Percentiles rank a stretch among this genome's conserved stretches.
Conservation (phyloP, 2,329 filamentous ascomycete genomes). For the Pyrenochaeta sp. region DNA sequence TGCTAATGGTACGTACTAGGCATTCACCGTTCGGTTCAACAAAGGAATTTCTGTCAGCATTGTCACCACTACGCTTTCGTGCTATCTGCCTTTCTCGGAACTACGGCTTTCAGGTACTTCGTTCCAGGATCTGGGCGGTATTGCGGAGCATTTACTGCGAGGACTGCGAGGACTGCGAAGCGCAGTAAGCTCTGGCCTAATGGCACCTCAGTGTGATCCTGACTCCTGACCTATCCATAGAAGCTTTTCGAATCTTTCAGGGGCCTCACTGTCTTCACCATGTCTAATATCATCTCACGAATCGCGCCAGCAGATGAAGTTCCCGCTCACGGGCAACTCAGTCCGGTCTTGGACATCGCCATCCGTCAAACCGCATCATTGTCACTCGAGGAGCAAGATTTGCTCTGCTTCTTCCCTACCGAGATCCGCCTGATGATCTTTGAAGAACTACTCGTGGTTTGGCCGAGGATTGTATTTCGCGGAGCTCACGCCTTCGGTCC, state of each 20-base stretch:
- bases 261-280: not conserved
- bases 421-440: constrained; percentile 32
- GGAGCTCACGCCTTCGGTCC: constrained; percentile 20
- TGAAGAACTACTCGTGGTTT: constrained; percentile 20
- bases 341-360: not conserved
- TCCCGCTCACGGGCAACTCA: not conserved
- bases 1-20: not conserved
- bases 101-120: not conserved
- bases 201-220: not conserved
- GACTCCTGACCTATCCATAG: not conserved
- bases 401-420: constrained; percentile 11
- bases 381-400: not conserved
- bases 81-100: not conserved
- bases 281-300: not conserved
- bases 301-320: not conserved
- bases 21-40: not conserved
- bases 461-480: constrained; percentile 15
- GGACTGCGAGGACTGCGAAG: not conserved
- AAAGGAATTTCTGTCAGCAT: not conserved
- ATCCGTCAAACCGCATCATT: not conserved
- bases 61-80: not conserved
- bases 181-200: not conserved
- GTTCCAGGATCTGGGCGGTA: not conserved
- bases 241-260: too few relatives aligned
- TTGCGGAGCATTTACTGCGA: too few relatives aligned